Evolutionary conservation across 345 rosid species (phyloP).

Genomic region (Carallia brachiata): DNA sequence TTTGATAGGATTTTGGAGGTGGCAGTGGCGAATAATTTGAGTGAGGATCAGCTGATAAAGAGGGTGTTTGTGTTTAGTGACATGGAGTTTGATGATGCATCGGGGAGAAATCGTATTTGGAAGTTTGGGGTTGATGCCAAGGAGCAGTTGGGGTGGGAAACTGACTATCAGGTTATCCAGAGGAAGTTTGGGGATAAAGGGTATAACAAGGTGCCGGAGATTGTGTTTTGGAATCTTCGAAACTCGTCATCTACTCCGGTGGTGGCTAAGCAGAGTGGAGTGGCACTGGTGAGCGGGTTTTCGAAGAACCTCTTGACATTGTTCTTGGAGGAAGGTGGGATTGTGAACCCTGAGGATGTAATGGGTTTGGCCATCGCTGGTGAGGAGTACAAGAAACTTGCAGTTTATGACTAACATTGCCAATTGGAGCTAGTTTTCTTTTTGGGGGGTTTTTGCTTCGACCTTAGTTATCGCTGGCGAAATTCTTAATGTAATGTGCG

Average conservation of each 20-base stretch:
- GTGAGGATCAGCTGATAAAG: conserved; percentile 52
- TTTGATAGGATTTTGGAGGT: conserved; percentile 49
- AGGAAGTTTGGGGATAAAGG: conserved; percentile 47
- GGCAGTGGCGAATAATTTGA: conserved; percentile 40
- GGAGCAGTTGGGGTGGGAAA: conserved; percentile 34
- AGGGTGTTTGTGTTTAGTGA: conserved; percentile 63
- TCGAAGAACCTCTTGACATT: conserved; percentile 60
- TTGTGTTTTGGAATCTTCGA: conserved; percentile 68
- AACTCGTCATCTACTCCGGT: conserved; percentile 49
- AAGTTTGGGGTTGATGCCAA: too few species aligned
- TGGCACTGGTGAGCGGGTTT: conserved; percentile 61
- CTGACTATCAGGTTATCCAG: conserved; percentile 40
- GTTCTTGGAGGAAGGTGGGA: conserved; percentile 47
- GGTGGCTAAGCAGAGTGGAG: conserved; percentile 35
- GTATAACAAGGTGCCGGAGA: conserved; percentile 47
- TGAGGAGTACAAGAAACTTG: conserved; percentile 40
- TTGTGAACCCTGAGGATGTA: conserved; percentile 26
- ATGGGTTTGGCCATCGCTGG: conserved; percentile 50
- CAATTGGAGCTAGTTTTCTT: too few species aligned
- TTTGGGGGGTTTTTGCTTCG: too few species aligned
- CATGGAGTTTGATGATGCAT: conserved; percentile 60
- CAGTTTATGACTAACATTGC: conserved; percentile 33
- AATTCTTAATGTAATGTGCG: too few species aligned
- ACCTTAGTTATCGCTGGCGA: too few species aligned
- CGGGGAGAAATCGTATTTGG: neutral